phyloP scores from a whole-genome alignment of 805 yeast species.

The Yarrowia phangngaensis region DNA sequence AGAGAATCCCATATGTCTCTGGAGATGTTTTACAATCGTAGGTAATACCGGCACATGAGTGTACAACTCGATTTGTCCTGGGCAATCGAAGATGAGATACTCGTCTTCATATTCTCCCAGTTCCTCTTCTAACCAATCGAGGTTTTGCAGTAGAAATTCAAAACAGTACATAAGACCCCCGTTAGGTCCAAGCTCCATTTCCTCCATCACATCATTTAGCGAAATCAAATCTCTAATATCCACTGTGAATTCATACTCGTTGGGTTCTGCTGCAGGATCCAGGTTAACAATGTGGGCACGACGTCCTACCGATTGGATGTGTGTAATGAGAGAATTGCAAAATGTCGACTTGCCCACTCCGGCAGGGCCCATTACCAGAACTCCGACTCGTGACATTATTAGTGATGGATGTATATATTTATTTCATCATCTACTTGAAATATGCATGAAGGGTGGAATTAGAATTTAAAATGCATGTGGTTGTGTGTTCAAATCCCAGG shows the following conservation, averaged over 20 bases:
- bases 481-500: no score
- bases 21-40: conserved; percentile 78
- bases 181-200: conserved; percentile 86
- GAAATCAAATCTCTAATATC: conserved; percentile 90
- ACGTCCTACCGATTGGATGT: conserved; percentile 87
- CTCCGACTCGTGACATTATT: conserved; percentile 89
- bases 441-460: no score
- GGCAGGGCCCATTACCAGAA: conserved; percentile 92
- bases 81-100: conserved; percentile 90
- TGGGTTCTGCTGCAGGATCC: conserved; percentile 96
- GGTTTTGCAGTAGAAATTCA: conserved; percentile 76
- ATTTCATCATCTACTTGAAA: no score
- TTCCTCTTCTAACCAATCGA: conserved; percentile 97
- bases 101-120: conserved; percentile 95
- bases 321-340: conserved; percentile 79
- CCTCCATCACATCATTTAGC: conserved; percentile 92
- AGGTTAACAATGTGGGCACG: conserved; percentile 90
- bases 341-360: conserved; percentile 96
- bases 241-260: conserved; percentile 83
- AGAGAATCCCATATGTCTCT: conserved; percentile 72
- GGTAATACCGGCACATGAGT: conserved; percentile 94
- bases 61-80: conserved; percentile 93
- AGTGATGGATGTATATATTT: background rate
- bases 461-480: no score
- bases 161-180: conserved; percentile 93